Evolutionary conservation across 257 asterid genomes (phyloP), one percentile per base, ranked within the genome.

Genomic region (Verbena officinalis): DNA sequence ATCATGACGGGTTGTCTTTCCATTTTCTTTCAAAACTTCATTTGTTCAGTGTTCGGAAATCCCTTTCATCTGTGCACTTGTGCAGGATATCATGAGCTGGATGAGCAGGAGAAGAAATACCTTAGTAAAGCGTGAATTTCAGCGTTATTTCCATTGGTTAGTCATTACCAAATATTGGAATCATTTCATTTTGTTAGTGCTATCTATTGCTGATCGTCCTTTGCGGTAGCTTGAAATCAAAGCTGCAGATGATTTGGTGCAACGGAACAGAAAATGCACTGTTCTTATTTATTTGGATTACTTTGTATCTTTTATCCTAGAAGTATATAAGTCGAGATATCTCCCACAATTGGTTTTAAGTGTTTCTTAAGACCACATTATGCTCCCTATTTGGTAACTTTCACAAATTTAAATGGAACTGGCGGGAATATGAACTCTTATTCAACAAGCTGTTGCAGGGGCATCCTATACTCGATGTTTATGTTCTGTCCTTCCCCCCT

Each of bases 1-100:
- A 33, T 62, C 60, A 49, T 61, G 3, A 59, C 22, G 16, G 16
- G 19, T 38, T 62, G 36, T 19, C 72, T 65, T 53, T 74, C 57
- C 43, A 52, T 49, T 69, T 53, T 54, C 42, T 22, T 64, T 39
- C 34, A n/a, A 20, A 65, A 52, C 61, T 57, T 43, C 33, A 24
- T 23, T n/a, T 67, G 13, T 15, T 54, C 58, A 70, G 27, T 19
- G 48, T 30, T 78, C 44, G 31, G 0, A 27, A 45, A 31, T 34
- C 24, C 5, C 12, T 62, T 23, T 59, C 76, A 52, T 76, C 44
- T 43, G 7, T 74, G 68, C 76, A 52, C 74, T 38, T 43, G 7
- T 74, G 68, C 59, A 94, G 99, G 97, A 84, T 54, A 81, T 94
- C 50, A 67, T 86, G 75, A 73, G 82, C 69, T 94, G 99, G 99